Base-by-base conservation (phyloP, 78 protist species). In the Thecamonas trahens region DNA sequence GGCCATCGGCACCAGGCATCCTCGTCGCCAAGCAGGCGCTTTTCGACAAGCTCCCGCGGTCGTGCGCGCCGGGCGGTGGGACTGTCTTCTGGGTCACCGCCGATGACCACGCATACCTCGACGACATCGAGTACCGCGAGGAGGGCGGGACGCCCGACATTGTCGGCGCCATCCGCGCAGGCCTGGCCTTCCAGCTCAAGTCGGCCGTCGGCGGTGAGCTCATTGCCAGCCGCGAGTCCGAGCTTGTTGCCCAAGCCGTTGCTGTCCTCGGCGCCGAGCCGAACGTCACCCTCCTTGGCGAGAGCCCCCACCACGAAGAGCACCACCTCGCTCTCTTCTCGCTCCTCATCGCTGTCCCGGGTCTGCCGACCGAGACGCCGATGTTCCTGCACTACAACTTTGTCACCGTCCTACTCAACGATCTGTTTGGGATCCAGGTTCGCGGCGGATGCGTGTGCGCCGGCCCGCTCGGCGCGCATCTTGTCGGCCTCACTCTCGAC, bases 381-480 rank as follows among this genome's bases (percentile, higher is more conserved):
- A n/a, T n/a, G 22, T 72, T 60, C 42, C 80, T 91, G 47, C 97
- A 94, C 78, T 76, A 87, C 79, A 81, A 83, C 73, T 89, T 76
- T 79, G 82, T 90, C 29, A 28, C 73, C n/a, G 55, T 71, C n/a
- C 78, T 94, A 22, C 81, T 94, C 58, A 90, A 89, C 70, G 97
- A 94, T 72, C 70, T 94, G 38, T 94, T 90, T 76, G 97, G 97
- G 62, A 80, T 94, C 34, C 97, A 94, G 79, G 79, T 44, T 3
- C 79, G 95, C 40, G 82, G 84, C 34, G 94, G 97, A 38, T 94
- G 97, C 70, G 74, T 79, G 42, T 94, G 97, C 49, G 95, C 97
- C 26, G 96, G 97, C 2, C 95, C 96, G 2, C 89, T 89, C 65
- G 86, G 82, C 8, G 81, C 72, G 29, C 29, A 50, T n/a, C 79